Base-by-base conservation (phyloP, 2,329 filamentous ascomycete genomes). In the Hypoxylon sp. region DNA sequence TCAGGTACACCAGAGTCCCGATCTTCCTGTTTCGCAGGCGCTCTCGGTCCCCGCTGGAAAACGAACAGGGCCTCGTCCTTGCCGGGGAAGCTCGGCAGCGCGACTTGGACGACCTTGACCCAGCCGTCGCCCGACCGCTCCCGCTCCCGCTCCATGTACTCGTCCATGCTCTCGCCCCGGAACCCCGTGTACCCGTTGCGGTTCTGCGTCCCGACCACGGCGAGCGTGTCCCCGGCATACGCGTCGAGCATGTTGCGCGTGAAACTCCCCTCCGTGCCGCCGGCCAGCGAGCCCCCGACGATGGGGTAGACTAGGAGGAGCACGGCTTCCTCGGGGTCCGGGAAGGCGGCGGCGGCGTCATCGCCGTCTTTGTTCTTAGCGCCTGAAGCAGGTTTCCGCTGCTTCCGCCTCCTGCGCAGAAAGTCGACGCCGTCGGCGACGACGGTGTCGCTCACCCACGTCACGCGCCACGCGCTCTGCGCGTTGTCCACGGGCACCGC, bases 21-120 rank as follows among this genome's bases (percentile, higher is more conserved):
- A 8, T n/a, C 49, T 3, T 38, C 30, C 3, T 67, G 44, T 14
- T 26, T 42, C 16, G 42, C 26, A 22, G 73, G 71, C 9, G 76
- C 80, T 64, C 78, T 76, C n/a, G 79, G 72, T 14, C 82, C 81
- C 56, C 83, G 75, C 71, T 85, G 82, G 69, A 90, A 93, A 18
- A 92, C 83, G 77, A 89, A 93, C 58, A 93, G 73, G 0, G 88
- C 91, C 78, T 93, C 91, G 71, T 93, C 91, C 76, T 93, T 93
- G 26, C 89, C 91, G 2, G 90, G 87, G 77, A 93, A 93, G 75
- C 89, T 92, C 20, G 90, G 90, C 73, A 93, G 75, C 3, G 90
- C 84, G 65, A 93, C 82, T 79, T 91, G 88, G 12, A 86, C 82
- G 2, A 86, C 81, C 75, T 85, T 84, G 51, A 83, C 81, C 85